These are phyloP conservation scores for Xylaria sp. DNA, from an alignment of 495 filamentous ascomycete genomes.

Conservation along the genomic window DNA sequence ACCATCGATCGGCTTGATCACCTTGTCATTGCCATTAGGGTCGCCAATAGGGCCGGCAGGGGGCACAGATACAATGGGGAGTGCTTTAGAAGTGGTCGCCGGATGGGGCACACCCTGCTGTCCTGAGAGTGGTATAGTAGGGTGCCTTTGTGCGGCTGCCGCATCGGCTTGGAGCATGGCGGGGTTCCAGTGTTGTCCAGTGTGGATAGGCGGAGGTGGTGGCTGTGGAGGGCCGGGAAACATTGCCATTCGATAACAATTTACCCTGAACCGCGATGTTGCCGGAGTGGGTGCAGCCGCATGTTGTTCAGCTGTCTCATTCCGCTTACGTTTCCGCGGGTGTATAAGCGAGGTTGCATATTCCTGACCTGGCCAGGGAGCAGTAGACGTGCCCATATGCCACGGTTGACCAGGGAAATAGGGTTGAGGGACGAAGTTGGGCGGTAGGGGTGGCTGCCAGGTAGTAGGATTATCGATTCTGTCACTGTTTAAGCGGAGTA, in stretches of 20 bases:
- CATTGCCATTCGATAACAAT: constrained; percentile 1
- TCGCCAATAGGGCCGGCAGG: background rate
- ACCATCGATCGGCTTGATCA: background rate
- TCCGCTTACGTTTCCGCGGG: constrained; percentile 19
- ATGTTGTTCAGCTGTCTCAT: background rate
- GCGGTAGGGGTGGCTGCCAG: constrained; percentile 10
- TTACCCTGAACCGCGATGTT: background rate
- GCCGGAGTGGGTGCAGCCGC: background rate
- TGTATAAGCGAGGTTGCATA: background rate
- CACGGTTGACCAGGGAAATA: too few species aligned
- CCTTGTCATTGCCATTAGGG: background rate
- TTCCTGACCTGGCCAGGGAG: background rate
- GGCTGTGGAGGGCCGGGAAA: background rate
- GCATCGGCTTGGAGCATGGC: background rate
- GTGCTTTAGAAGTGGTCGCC: background rate
- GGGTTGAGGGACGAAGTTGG: too few species aligned
- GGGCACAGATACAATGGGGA: background rate
- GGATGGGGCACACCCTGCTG: background rate
- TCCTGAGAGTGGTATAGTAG: background rate
- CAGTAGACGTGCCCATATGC: background rate
- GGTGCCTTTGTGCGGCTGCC: background rate
- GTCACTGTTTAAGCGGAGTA: constrained; percentile 11
- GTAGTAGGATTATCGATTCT: constrained; percentile 7
- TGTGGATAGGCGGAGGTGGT: background rate
- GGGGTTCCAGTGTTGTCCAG: background rate